Evolutionary conservation across 768 basidiomycete genomes (phyloP).

Genomic region (Suillus lakei): DNA sequence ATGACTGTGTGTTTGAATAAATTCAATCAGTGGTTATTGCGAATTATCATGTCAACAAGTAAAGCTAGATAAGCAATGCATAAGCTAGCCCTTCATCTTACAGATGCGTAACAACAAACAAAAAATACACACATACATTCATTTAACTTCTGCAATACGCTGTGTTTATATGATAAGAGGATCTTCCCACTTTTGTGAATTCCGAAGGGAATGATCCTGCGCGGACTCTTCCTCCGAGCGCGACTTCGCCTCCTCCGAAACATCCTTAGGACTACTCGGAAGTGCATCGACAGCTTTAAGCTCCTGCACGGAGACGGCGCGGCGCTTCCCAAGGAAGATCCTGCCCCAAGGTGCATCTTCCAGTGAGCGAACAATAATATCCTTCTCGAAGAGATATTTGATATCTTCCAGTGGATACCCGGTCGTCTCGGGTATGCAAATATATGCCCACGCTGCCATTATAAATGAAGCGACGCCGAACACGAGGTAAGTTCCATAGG

Average conservation of each 20-base stretch:
- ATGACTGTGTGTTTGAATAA: too few relatives aligned
- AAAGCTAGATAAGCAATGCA: background rate
- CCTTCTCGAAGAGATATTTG: slow-evolving; percentile 38
- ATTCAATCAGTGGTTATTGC: too few relatives aligned
- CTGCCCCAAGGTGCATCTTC: slow-evolving; percentile 39
- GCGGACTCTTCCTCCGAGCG: background rate
- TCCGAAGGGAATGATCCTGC: background rate
- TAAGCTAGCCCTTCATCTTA: background rate
- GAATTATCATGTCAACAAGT: background rate
- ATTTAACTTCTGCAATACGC: background rate
- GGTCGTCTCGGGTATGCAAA: slow-evolving; percentile 46
- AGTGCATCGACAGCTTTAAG: slow-evolving; percentile 18
- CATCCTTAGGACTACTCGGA: background rate
- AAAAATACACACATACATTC: background rate
- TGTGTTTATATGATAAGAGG: slow-evolving; percentile 7
- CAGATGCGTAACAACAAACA: background rate
- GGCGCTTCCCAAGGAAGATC: slow-evolving; percentile 27
- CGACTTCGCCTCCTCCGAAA: background rate
- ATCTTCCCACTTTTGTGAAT: background rate
- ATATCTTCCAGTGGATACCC: slow-evolving; percentile 45
- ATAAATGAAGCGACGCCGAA: slow-evolving; percentile 35
- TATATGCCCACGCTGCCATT: slow-evolving; percentile 40
- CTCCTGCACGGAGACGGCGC: slow-evolving; percentile 30
- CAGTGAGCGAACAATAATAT: slow-evolving; percentile 32
- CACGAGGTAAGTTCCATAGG: slow-evolving; percentile 36